A percentile compares a stretch with the other conserved stretches of the same genome.
phyloP scores from a whole-genome alignment of 176 grass and related monocot genomes.

The Juncus inflexus region DNA sequence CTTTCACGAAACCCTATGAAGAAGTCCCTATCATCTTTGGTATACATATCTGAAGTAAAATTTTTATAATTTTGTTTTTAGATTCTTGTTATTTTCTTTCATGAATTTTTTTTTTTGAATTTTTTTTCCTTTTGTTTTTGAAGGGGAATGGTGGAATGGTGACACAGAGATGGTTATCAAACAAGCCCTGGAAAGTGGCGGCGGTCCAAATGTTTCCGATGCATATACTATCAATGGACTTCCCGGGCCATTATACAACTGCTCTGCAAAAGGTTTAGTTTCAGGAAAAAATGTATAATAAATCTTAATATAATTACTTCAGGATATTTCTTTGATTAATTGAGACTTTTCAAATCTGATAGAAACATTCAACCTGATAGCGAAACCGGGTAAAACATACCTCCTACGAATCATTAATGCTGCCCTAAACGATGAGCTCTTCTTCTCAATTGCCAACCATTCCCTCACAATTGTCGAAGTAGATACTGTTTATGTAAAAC shows the following conservation, averaged over 20 bases:
- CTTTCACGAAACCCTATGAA: conserved; percentile 6
- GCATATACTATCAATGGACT: conserved; percentile 23
- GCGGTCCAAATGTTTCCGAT: not conserved
- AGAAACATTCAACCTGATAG: conserved; percentile 65
- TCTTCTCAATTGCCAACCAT: conserved; percentile 67
- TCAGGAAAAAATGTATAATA: too few species aligned
- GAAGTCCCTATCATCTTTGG: conserved; percentile 18
- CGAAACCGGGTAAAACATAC: conserved; percentile 50
- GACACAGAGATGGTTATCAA: not conserved
- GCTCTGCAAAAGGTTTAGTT: conserved; percentile 4
- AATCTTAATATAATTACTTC: too few species aligned
- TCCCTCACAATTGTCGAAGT: conserved; percentile 62
- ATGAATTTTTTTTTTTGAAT: too few species aligned
- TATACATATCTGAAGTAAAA: not conserved
- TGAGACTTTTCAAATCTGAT: not conserved
- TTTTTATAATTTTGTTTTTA: conserved; percentile 8
- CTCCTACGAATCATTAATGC: conserved; percentile 64
- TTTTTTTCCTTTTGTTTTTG: not conserved
- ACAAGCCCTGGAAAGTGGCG: not conserved
- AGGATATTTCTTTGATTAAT: not conserved
- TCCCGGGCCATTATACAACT: conserved; percentile 9
- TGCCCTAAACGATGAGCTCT: conserved; percentile 67
- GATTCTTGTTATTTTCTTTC: not conserved
- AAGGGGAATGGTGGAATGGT: conserved; percentile 20
- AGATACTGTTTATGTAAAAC: conserved; percentile 61